Conservation (phyloP, 768 basidiomycete genomes). For the Sistotremastrum niveocremeum region DNA sequence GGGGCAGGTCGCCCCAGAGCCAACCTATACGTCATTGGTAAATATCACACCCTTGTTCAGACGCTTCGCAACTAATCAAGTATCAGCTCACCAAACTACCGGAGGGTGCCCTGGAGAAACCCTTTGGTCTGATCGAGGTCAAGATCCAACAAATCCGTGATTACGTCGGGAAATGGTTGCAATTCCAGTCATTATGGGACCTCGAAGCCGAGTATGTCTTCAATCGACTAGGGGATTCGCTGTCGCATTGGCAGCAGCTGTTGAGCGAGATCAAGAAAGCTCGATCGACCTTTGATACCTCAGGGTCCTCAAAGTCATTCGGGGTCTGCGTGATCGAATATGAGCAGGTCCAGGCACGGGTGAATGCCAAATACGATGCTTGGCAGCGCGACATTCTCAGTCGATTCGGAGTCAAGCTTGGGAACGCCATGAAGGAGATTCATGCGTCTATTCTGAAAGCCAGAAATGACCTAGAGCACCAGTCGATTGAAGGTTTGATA, state of each 20-base stretch:
- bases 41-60: slow-evolving; percentile 12
- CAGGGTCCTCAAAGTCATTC: slow-evolving; percentile 83
- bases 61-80: slow-evolving; percentile 5
- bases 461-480: slow-evolving; percentile 88
- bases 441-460: slow-evolving; percentile 88
- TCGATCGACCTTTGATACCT: slow-evolving; percentile 91
- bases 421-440: slow-evolving; percentile 95
- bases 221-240: slow-evolving; percentile 85
- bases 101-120: slow-evolving; percentile 61
- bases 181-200: slow-evolving; percentile 98
- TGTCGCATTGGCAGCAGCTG: slow-evolving; percentile 90
- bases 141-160: slow-evolving; percentile 80
- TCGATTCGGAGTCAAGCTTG: slow-evolving; percentile 85
- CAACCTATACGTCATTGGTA: slow-evolving; percentile 75
- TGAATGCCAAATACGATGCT: slow-evolving; percentile 96
- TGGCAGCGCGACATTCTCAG: slow-evolving; percentile 95
- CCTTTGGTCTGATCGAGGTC: slow-evolving; percentile 74
- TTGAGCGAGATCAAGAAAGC: slow-evolving; percentile 95
- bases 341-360: slow-evolving; percentile 93
- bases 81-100: slow-evolving; percentile 58
- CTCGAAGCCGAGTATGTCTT: slow-evolving; percentile 96
- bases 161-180: slow-evolving; percentile 96
- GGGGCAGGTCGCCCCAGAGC: slow-evolving; percentile 45
- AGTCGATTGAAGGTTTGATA: slow-evolving; percentile 86
- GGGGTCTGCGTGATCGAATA: slow-evolving; percentile 94